Conservation (phyloP, 441 rosid species). For the Caryocar brasiliense region DNA sequence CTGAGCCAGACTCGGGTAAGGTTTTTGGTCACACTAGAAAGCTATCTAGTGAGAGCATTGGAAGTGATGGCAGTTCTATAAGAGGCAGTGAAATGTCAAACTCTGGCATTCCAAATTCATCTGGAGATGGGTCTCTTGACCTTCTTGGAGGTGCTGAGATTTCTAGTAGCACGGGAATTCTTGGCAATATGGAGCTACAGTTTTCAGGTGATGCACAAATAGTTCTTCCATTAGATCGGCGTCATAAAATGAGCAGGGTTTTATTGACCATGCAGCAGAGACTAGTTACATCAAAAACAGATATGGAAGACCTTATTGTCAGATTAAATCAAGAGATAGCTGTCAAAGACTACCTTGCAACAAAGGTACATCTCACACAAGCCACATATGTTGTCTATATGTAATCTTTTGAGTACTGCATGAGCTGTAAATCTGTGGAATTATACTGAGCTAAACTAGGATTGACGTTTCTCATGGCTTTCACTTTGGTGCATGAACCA, state of each 20-base stretch:
- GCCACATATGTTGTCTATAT: conserved; percentile 1
- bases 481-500: not conserved
- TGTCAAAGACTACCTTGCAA: conserved; percentile 73
- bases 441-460: not conserved
- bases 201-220: conserved; percentile 45
- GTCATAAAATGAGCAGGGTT: conserved; percentile 67
- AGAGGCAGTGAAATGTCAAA: conserved; percentile 58
- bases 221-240: conserved; percentile 73
- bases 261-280: conserved; percentile 64
- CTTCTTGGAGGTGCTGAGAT: conserved; percentile 37
- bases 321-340: conserved; percentile 92
- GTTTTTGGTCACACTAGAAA: conserved; percentile 48
- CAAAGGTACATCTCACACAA: conserved; percentile 48
- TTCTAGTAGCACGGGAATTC: conserved; percentile 26
- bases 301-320: conserved; percentile 94
- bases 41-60: conserved; percentile 61
- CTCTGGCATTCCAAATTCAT: conserved; percentile 45
- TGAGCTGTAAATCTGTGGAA: too few relatives aligned
- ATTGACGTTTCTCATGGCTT: not conserved
- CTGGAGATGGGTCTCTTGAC: conserved; percentile 50
- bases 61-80: conserved; percentile 50
- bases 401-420: not conserved
- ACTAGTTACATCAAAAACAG: conserved; percentile 75
- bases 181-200: conserved; percentile 28
- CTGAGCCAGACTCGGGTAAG: conserved; percentile 46